A percentile compares a stretch with the other conserved stretches of the same genome.
Conservation (phyloP, 2,329 filamentous ascomycete genomes). For the Scytalidium sp. region DNA sequence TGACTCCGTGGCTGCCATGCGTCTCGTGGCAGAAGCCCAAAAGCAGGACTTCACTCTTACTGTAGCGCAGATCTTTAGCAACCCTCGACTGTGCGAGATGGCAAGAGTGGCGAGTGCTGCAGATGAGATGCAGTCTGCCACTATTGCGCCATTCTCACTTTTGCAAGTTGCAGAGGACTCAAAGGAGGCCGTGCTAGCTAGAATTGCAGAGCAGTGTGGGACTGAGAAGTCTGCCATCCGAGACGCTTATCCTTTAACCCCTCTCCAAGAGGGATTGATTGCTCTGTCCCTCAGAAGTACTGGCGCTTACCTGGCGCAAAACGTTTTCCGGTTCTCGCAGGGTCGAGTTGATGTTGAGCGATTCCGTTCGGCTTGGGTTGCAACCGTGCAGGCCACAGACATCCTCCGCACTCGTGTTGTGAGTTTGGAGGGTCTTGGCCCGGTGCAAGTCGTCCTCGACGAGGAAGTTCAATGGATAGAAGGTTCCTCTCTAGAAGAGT, state of each 20-base stretch:
- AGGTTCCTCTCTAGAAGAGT: conserved; percentile 1
- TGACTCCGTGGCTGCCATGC: conserved; percentile 38
- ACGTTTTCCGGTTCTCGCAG: conserved; percentile 9
- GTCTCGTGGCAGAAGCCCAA: conserved; percentile 26
- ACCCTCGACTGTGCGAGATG: conserved; percentile 1
- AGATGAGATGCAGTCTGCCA: neutral
- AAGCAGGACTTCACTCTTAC: conserved; percentile 1
- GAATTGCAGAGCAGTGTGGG: neutral
- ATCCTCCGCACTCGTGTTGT: conserved; percentile 32
- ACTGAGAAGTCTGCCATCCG: conserved; percentile 16
- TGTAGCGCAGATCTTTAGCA: conserved; percentile 6
- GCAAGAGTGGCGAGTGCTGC: conserved; percentile 4
- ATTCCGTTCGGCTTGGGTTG: conserved; percentile 24
- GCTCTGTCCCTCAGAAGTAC: conserved; percentile 26
- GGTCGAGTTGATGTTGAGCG: conserved; percentile 13
- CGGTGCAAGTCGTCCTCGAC: conserved; percentile 14
- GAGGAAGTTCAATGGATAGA: conserved; percentile 6
- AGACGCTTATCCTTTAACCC: conserved; percentile 35
- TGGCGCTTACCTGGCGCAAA: conserved; percentile 32
- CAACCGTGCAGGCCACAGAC: conserved; percentile 12
- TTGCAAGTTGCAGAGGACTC: no score
- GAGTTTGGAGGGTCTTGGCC: conserved; percentile 1
- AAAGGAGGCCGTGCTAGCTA: neutral
- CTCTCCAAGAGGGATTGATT: conserved; percentile 35
- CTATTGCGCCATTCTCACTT: neutral